Base-by-base conservation (phyloP, 495 filamentous ascomycete species). In the Poronia punctata region DNA sequence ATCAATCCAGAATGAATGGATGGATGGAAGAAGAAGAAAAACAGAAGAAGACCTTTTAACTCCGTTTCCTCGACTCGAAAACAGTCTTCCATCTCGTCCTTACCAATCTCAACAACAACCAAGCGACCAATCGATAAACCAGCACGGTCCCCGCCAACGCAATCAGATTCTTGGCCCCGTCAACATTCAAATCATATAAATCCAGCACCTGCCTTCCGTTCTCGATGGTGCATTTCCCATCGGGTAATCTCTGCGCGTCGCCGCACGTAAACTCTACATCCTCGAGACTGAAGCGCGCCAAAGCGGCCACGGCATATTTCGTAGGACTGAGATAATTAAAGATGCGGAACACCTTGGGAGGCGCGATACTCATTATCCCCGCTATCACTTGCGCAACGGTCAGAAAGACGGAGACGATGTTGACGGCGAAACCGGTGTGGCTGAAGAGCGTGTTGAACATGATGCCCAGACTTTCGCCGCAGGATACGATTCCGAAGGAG, bases 401-500 rank as follows among this genome's bases (percentile, higher is more conserved):
- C 0, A 86, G 61, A 3, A 86, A 53, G 28, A 82, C 70, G 1
- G 70, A 75, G 3, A 75, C 82, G 27, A 85, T 54, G 44, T 84
- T 84, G 31, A 86, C 72, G 7, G 82, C 79, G 55, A 88, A 86
- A 1, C 83, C 83, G 0, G 80, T 81, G 49, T 88, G 83, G 33
- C 43, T 50, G 59, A 86, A 83, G 5, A 86, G 62, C 1, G 83
- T 86, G 53, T 83, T 84, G 62, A 88, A 86, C 61, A 85, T 76
- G 46, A 88, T 86, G 0, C 83, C 83, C n/a, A 86, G 49, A 29
- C 75, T 80, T 62, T 88, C 83, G 3, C 83, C 83, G 45, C 78
- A 84, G 34, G 61, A 78, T 25, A 84, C 82, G 30, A 88, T 77
- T 41, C 76, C 80, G 49, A 88, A 85, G 34, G 73, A 74, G 56